These are phyloP conservation scores for Trichoderma afroharzianum DNA, from an alignment of 2,329 filamentous ascomycete genomes.

Conservation along the genomic window DNA sequence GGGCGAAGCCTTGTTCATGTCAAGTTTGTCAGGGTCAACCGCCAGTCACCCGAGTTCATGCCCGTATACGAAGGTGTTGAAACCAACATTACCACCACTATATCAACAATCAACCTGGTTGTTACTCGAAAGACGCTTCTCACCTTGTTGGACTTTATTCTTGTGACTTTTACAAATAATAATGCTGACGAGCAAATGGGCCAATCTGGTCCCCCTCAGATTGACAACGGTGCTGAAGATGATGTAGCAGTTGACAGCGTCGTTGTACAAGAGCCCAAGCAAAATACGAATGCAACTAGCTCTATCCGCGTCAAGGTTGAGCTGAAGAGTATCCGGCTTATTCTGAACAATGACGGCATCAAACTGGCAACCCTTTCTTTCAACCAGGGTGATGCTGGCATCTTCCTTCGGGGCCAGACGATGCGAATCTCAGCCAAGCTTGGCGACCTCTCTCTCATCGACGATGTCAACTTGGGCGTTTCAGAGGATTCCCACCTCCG, in stretches of 20 bases:
- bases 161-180: constrained; percentile 78
- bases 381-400: constrained; percentile 84
- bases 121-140: constrained; percentile 91
- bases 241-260: constrained; percentile 37
- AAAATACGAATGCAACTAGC: constrained; percentile 43
- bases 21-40: constrained; percentile 86
- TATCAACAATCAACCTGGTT: constrained; percentile 94
- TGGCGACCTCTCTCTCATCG: constrained; percentile 82
- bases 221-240: constrained; percentile 27
- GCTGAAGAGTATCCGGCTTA: constrained; percentile 86
- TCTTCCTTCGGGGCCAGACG: constrained; percentile 79
- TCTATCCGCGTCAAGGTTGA: constrained; percentile 94
- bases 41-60: constrained; percentile 88
- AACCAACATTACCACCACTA: constrained; percentile 82
- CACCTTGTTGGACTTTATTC: constrained; percentile 88
- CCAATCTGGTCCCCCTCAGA: constrained; percentile 36
- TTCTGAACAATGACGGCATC: constrained; percentile 97
- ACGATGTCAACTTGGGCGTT: constrained; percentile 91
- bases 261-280: constrained; percentile 32
- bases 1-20: constrained; percentile 81
- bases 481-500: constrained; percentile 76
- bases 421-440: constrained; percentile 86
- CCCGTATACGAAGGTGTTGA: constrained; percentile 89
- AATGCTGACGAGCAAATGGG: constrained; percentile 42
- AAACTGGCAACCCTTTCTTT: constrained; percentile 88